A percentile compares a stretch with the other conserved stretches of the same genome.
phyloP scores from a whole-genome alignment of 768 basidiomycete species.

The Megacollybia marginata region DNA sequence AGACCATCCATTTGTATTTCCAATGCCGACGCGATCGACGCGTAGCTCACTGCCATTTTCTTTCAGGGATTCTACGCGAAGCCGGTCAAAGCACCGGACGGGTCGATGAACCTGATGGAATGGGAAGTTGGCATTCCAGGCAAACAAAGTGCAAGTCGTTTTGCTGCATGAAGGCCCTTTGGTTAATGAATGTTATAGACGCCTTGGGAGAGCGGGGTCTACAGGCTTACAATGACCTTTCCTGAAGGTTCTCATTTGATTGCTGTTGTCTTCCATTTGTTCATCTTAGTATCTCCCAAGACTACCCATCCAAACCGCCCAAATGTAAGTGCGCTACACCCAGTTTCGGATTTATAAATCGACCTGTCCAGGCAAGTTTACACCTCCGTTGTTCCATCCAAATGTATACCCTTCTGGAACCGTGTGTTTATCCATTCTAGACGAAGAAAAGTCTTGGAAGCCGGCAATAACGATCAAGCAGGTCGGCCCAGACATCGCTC shows the following conservation, averaged over 20 bases:
- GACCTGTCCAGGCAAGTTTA: slow-evolving; percentile 76
- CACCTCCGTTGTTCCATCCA: slow-evolving; percentile 92
- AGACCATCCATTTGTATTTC: slow-evolving; percentile 88
- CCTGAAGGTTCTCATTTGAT: slow-evolving; percentile 70
- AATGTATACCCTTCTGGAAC: slow-evolving; percentile 99
- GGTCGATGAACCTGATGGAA: slow-evolving; percentile 92
- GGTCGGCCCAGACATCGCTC: slow-evolving; percentile 30
- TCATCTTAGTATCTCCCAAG: slow-evolving; percentile 30
- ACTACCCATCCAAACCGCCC: slow-evolving; percentile 92
- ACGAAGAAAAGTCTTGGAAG: slow-evolving; percentile 99
- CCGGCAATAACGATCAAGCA: slow-evolving; percentile 99
- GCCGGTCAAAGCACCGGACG: slow-evolving; percentile 83
- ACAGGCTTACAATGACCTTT: slow-evolving; percentile 89
- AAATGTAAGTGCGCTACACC: slow-evolving; percentile 56
- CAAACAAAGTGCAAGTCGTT: slow-evolving; percentile 64
- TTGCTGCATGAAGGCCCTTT: slow-evolving; percentile 5
- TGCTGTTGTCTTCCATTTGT: slow-evolving; percentile 1
- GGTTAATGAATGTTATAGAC: slow-evolving; percentile 48
- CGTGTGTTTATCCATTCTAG: slow-evolving; percentile 94
- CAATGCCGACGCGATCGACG: slow-evolving; percentile 4
- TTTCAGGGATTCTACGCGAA: slow-evolving; percentile 93
- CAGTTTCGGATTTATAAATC: neutral
- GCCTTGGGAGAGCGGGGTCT: slow-evolving; percentile 94
- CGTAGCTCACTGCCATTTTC: slow-evolving; percentile 2
- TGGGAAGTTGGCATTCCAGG: slow-evolving; percentile 99